Evolutionary conservation across 2,329 filamentous ascomycete genomes (phyloP).

Genomic region (Colletotrichum zoysiae): DNA sequence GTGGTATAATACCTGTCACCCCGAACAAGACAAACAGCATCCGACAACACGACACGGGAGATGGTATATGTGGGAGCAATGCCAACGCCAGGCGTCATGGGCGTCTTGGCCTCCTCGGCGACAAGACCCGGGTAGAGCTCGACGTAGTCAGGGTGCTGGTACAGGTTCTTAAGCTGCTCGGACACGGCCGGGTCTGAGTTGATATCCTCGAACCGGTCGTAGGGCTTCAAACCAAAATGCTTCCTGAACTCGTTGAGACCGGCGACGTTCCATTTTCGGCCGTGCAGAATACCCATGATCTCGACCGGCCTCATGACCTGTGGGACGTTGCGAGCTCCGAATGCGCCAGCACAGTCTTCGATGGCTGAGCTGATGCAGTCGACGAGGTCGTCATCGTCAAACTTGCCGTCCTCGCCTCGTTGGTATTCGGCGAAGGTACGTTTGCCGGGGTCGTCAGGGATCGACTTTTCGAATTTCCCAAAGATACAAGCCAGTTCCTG

Average conservation of each 20-base stretch:
- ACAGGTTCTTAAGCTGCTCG: constrained; percentile 74
- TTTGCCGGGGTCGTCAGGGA: constrained; percentile 75
- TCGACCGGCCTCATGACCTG: constrained; percentile 80
- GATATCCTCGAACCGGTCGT: constrained; percentile 85
- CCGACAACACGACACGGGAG: constrained; percentile 80
- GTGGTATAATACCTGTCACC: constrained; percentile 83
- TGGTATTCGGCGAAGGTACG: constrained; percentile 76
- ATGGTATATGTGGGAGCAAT: constrained; percentile 83
- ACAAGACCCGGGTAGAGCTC: constrained; percentile 86
- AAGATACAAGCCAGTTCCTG: constrained; percentile 73
- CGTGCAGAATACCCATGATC: constrained; percentile 83
- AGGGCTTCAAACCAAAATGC: constrained; percentile 81
- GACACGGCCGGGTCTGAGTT: constrained; percentile 81
- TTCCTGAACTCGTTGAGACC: constrained; percentile 88
- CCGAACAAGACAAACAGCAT: constrained; percentile 82
- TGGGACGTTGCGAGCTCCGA: constrained; percentile 81
- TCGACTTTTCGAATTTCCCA: constrained; percentile 69
- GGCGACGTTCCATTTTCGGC: constrained; percentile 81
- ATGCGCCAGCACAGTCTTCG: constrained; percentile 81
- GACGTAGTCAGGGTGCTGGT: constrained; percentile 83
- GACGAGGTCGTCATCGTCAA: constrained; percentile 82
- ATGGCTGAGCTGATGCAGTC: constrained; percentile 76
- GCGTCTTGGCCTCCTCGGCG: constrained; percentile 79
- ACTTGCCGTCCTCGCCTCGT: constrained; percentile 75
- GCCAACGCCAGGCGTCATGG: constrained; percentile 80